Evolutionary conservation across 1,139 yeast species (phyloP).

Genomic region (Sugiyamaella pinicola): DNA sequence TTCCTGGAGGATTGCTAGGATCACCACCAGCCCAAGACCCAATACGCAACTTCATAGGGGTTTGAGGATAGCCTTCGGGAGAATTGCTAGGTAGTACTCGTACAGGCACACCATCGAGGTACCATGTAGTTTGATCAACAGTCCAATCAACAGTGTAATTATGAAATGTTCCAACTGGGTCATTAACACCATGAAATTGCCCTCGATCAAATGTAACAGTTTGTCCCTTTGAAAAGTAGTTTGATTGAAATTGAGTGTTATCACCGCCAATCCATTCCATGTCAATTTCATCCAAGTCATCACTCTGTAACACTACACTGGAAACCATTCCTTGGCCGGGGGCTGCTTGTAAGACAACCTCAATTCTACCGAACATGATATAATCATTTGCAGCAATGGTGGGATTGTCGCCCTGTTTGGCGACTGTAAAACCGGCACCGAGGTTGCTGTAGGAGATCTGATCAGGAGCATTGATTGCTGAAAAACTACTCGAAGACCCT

Average conservation of each 20-base stretch:
- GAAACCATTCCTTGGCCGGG: constrained; percentile 76
- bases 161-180: constrained; percentile 61
- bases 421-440: constrained; percentile 64
- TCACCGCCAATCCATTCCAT: constrained; percentile 83
- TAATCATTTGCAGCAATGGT: constrained; percentile 73
- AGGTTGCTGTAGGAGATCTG: constrained; percentile 40
- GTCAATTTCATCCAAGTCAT: constrained; percentile 84
- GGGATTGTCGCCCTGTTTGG: constrained; percentile 71
- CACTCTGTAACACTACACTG: constrained; percentile 77
- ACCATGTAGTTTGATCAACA: constrained; percentile 59
- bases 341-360: constrained; percentile 71
- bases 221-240: constrained; percentile 78
- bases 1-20: constrained; percentile 59
- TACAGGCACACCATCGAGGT: constrained; percentile 60
- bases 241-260: constrained; percentile 69
- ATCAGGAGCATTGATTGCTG: constrained; percentile 27
- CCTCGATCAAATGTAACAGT: constrained; percentile 80
- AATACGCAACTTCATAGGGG: constrained; percentile 69
- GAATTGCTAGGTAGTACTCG: constrained; percentile 55
- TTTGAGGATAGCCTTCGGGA: constrained; percentile 67
- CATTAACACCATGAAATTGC: constrained; percentile 59
- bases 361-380: constrained; percentile 83
- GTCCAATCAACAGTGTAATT: constrained; percentile 86
- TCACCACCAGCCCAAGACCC: constrained; percentile 90
- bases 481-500: constrained; percentile 32